Conservation (phyloP, 176 grass and related monocot species). For the Ananas comosus region DNA sequence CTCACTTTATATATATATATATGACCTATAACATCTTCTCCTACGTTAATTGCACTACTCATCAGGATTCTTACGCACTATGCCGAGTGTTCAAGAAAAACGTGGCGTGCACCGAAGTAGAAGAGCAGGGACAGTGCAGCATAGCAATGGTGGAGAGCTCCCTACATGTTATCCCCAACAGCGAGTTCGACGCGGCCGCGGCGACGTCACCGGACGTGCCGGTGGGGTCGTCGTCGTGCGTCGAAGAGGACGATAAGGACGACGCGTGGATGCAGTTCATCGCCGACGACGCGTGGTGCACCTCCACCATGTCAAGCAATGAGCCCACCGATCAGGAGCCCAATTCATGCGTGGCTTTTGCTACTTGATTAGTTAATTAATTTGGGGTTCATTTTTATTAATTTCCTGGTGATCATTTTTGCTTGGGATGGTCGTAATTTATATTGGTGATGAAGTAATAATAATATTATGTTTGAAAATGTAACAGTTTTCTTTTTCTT, state of each 20-base stretch:
- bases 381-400: background rate
- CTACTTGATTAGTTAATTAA: slow-evolving; percentile 2
- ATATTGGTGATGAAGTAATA: slow-evolving; percentile 11
- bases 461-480: too few species aligned
- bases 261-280: slow-evolving; percentile 99
- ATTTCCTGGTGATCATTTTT: background rate
- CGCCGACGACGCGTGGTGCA: slow-evolving; percentile 64
- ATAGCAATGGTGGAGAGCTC: slow-evolving; percentile 42
- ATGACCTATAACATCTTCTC: background rate
- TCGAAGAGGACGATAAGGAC: slow-evolving; percentile 74
- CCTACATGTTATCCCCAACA: slow-evolving; percentile 24
- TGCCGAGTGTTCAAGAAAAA: slow-evolving; percentile 99
- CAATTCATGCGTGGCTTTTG: slow-evolving; percentile 6
- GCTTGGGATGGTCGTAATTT: slow-evolving; percentile 2
- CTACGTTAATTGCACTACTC: slow-evolving; percentile 21
- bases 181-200: background rate
- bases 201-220: slow-evolving; percentile 19
- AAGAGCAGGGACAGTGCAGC: slow-evolving; percentile 56
- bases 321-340: background rate
- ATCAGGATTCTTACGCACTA: slow-evolving; percentile 73
- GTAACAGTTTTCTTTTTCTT: too few species aligned
- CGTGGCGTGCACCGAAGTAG: slow-evolving; percentile 38
- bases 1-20: slow-evolving; percentile 1
- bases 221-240: slow-evolving; percentile 43
- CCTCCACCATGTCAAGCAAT: slow-evolving; percentile 39